Percentiles rank a stretch among this genome's conserved stretches.
Conservation (phyloP, 306 rosid species). For the Astragalus glycyphyllos region DNA sequence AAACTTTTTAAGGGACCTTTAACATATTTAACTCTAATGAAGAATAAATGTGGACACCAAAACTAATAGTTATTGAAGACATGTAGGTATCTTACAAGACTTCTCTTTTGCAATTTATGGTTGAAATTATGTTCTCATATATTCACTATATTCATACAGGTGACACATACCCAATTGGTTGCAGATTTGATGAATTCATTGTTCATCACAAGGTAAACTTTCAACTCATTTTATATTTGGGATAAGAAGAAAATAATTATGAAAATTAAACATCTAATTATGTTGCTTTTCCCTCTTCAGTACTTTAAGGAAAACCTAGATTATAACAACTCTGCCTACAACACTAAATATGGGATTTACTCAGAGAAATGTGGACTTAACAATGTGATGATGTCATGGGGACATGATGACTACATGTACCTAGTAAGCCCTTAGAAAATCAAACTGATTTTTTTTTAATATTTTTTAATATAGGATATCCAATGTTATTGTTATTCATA, state of each 20-base stretch:
- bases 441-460: neutral
- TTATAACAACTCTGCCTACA: slow-evolving; percentile 55
- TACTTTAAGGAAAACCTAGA: slow-evolving; percentile 72
- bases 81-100: neutral
- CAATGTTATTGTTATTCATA: neutral
- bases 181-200: slow-evolving; percentile 71
- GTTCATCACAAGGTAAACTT: slow-evolving; percentile 75
- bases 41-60: no score
- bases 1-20: no score
- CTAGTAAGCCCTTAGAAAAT: slow-evolving; percentile 52
- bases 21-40: neutral
- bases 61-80: no score
- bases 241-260: neutral
- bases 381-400: slow-evolving; percentile 91
- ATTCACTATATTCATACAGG: slow-evolving; percentile 47
- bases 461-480: neutral
- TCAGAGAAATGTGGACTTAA: slow-evolving; percentile 72
- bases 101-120: neutral
- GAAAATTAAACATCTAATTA: slow-evolving; percentile 16
- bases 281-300: slow-evolving; percentile 43
- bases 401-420: slow-evolving; percentile 93
- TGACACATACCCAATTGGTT: slow-evolving; percentile 87
- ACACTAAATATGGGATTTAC: slow-evolving; percentile 73
- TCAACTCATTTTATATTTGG: slow-evolving; percentile 8
- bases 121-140: slow-evolving; percentile 15